Base-by-base conservation (phyloP, 768 basidiomycete species). In the Boletus speciosus region DNA sequence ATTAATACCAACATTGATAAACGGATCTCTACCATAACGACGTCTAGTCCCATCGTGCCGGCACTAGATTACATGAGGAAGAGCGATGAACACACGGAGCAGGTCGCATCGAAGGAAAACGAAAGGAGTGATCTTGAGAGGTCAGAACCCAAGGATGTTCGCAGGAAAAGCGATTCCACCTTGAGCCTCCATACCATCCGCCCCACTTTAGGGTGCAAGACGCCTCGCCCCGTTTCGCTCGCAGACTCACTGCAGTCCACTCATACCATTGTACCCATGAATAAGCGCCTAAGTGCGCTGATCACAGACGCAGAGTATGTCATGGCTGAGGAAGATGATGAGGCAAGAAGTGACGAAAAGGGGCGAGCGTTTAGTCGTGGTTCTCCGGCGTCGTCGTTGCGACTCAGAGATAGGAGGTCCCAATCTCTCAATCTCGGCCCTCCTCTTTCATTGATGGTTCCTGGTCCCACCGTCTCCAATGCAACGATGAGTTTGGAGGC, bases 121-220 rank as follows among this genome's bases (percentile, higher is more conserved):
- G 64, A 62, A 42, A 59, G 56, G 60, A 74, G 62, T 46, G 71
- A 72, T 29, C 52, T 59, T 27, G 72, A 70, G 42, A 61, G 72
- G 65, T 62, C 55, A 40, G 78, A 80, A 43, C 67, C 67, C 63
- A 90, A 86, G 73, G 89, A 91, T 58, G 76, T 77, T 32, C 87
- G 88, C 85, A 74, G 89, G 63, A 88, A 87, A 72, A 90, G 88
- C 61, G 89, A 92, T 69, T 84, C 89, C 6, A 90, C 88, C n/a
- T 81, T 85, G 65, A 85, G 87, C 62, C 83, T 85, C 64, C 80
- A 81, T 57, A 90, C 88, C 19, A 81, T 88, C 52, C 80, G 87
- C 31, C 81, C 84, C 35, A 65, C 69, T 15, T 75, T 81, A 12
- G 76, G 76, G 37, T 68, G 66, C 34, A 78, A 78, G 27, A 73